Conservation (phyloP, 1,284 basidiomycete genomes). For the Ceratobasidium sp. region DNA sequence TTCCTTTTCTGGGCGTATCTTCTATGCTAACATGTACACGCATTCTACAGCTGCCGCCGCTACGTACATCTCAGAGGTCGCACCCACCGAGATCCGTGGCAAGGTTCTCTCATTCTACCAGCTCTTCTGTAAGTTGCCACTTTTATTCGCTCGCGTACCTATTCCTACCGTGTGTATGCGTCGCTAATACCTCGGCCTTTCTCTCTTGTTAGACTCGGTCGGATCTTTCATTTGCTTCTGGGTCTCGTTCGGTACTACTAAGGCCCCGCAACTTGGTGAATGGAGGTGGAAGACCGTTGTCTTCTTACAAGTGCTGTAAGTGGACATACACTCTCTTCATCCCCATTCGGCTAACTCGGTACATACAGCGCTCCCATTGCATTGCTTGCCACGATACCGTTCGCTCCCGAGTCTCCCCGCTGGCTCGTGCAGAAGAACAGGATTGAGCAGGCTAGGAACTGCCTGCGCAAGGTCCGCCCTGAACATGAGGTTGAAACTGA, state of each 20-base stretch:
- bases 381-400: constrained; percentile 25
- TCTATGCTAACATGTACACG: not conserved
- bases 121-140: constrained; percentile 32
- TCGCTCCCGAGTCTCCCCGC: constrained; percentile 39
- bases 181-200: not conserved
- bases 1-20: not conserved
- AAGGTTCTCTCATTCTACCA: constrained; percentile 41
- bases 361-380: constrained; percentile 28
- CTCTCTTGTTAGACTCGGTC: constrained; percentile 29
- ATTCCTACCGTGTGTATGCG: not conserved
- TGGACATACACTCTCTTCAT: not conserved
- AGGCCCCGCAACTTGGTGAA: constrained; percentile 41
- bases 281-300: constrained; percentile 44
- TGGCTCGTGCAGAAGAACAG: constrained; percentile 33
- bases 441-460: constrained; percentile 21
- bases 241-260: constrained; percentile 42
- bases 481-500: constrained; percentile 44
- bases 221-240: constrained; percentile 42
- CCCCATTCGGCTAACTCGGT: not conserved
- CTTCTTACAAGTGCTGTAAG: constrained; percentile 44
- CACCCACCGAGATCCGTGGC: constrained; percentile 39
- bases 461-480: constrained; percentile 40
- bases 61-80: constrained; percentile 39
- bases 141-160: not conserved
- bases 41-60: constrained; percentile 27